phyloP scores from a whole-genome alignment of 148 eudicot genomes.

The Arctostaphylos glauca region DNA sequence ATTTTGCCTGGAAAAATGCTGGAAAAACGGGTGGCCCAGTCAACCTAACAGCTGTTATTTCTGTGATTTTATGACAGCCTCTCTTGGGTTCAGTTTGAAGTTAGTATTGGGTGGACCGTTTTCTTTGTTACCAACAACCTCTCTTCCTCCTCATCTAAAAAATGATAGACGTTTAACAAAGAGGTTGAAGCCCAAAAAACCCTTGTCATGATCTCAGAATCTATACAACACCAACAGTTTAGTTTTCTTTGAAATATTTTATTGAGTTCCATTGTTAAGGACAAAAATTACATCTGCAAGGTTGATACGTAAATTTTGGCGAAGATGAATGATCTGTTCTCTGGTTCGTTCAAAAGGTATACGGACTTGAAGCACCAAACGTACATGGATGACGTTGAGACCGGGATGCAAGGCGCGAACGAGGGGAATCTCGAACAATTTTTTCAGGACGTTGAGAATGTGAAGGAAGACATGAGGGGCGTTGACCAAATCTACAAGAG shows the following conservation, averaged over 20 bases:
- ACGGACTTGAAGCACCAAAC: slow-evolving; percentile 9
- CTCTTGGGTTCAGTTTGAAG: background rate
- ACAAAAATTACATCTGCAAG: background rate
- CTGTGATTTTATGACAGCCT: background rate
- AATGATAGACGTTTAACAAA: background rate
- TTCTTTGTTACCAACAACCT: background rate
- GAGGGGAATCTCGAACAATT: slow-evolving; percentile 5
- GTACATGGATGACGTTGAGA: slow-evolving; percentile 4
- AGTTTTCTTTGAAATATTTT: background rate
- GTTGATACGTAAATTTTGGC: background rate
- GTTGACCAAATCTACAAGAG: slow-evolving; percentile 13
- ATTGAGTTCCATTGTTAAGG: no score
- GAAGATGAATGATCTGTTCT: background rate
- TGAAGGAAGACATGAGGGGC: background rate
- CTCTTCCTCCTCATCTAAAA: background rate
- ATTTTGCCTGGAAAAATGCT: background rate
- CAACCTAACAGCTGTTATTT: background rate
- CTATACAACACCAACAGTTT: background rate
- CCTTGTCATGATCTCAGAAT: background rate
- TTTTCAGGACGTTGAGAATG: slow-evolving; percentile 7
- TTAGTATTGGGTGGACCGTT: background rate
- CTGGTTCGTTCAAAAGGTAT: slow-evolving; percentile 10
- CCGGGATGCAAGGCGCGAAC: background rate
- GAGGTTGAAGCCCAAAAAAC: slow-evolving; percentile 1
- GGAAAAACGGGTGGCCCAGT: background rate